Base-by-base conservation (phyloP, 1,284 basidiomycete genomes). In the Pseudozyma hubeiensis region DNA sequence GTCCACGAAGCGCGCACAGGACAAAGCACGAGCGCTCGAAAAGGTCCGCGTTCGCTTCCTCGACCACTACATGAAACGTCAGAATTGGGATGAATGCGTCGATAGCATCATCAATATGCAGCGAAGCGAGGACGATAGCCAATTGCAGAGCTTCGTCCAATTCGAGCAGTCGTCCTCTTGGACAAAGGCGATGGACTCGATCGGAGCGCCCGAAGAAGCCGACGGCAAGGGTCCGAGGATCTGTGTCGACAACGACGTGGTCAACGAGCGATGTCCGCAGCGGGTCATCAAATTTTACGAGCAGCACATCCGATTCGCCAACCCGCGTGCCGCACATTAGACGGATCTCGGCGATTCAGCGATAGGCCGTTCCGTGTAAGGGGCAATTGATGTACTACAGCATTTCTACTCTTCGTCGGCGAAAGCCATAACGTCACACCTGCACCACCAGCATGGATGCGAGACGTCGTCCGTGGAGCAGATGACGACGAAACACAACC, bases 261-360 rank as follows among this genome's bases (percentile, higher is more conserved):
- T 58, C 48, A 73, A 72, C 55, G 34, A 48, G 10, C 53, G 54
- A 30, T 77, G 75, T 58, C 75, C 75, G 34, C 75, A 77, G 30
- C 66, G 71, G 53, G 55, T 77, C 31, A 69, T 77, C 58, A 54
- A 67, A 34, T 77, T 77, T 33, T 77, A 77, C 66, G 60, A 67
- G 41, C 39, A 57, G 16, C 75, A 77, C 48, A 46, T 77, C 3
- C 59, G 67, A 3, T 77, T 77, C 44, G 30, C 67, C 24, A 60
- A 58, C 43, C 70, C 64, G 17, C 44, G 43, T 4, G 17, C 48
- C 3, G 55, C 51, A 9, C 55, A 34, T 17, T 24, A 39, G 17
- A 33, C 16, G 30, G 29, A 24, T 37, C 35, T 37, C 35, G 35
- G 35, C 24, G 24, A 24, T 24, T 24, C 24, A 24, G 24, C 24